Base-by-base conservation (phyloP, 805 yeast genomes). In the Starmerella kuoi region DNA sequence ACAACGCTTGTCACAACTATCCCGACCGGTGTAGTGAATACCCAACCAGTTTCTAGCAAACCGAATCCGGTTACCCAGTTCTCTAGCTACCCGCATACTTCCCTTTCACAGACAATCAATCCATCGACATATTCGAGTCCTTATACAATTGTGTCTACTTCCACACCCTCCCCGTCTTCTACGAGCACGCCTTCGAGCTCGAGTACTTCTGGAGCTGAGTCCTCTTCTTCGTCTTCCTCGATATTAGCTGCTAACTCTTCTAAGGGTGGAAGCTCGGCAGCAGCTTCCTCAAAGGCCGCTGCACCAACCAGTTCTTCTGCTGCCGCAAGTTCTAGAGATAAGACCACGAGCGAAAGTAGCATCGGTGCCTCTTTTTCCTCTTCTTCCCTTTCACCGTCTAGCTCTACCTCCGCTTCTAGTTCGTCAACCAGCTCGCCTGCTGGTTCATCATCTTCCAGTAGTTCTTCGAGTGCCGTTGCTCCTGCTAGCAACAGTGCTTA, bases 11-110 rank as follows among this genome's bases (percentile, higher is more conserved):
- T 60, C 19, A 52, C 55, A 5, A 57, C 63, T 9, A 59, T 60
- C 17, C 55, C 63, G 5, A 49, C 57, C 14, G 58, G 62, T 7
- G 44, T 56, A 1, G 42, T 57, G 17, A 42, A 58, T 31, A 59
- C 66, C 3, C 48, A 57, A 20, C 50, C 65, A 21, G 45, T 61
- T 5, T 49, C 59, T 21, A 48, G 55, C 14, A 46, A 58, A 20
- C 46, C 47, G 5, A 50, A 58, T 24, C 67, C 67, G 17, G 59
- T 61, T 14, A 53, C 61, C 3, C 61, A 61, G 31, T 50, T 46
- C 11, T 31, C 55, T 23, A 44, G 55, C 6, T 55, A 59, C 44
- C 50, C 59, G 7, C 59, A 66, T 3, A 49, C 54, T 3, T 49
- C 55, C 25, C 44, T 58, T 14, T 44, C 60, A 18, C 52, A 55